These are phyloP conservation scores for Cadophora gregata DNA, from an alignment of 2,329 filamentous ascomycete species.

Conservation along the genomic window DNA sequence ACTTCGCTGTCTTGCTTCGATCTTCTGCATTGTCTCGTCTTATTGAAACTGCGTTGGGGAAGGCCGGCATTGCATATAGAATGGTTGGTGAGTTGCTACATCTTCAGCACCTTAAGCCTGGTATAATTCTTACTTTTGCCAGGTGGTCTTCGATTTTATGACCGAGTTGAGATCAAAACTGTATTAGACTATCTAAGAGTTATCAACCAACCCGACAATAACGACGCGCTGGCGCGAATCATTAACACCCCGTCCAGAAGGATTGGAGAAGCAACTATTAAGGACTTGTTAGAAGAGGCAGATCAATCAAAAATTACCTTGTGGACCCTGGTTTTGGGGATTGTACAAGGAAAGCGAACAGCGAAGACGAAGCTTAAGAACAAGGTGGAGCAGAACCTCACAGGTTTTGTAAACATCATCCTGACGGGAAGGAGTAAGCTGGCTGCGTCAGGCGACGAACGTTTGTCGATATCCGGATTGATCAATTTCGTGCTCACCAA, in stretches of 20 bases:
- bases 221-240: conserved; percentile 82
- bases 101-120: not conserved
- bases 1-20: conserved; percentile 87
- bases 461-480: conserved; percentile 42
- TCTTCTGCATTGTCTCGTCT: conserved; percentile 82
- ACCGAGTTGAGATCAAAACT: conserved; percentile 86
- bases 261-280: conserved; percentile 80
- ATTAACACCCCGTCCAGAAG: conserved; percentile 84
- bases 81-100: conserved; percentile 72
- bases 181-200: conserved; percentile 88
- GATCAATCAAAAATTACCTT: conserved; percentile 71
- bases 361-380: conserved; percentile 60
- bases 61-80: conserved; percentile 81
- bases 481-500: conserved; percentile 65
- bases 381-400: conserved; percentile 61
- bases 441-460: conserved; percentile 35
- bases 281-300: conserved; percentile 76
- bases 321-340: conserved; percentile 74
- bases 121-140: conserved; percentile 17
- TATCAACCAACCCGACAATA: conserved; percentile 83
- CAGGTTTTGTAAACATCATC: conserved; percentile 64
- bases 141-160: conserved; percentile 86
- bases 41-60: conserved; percentile 84
- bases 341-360: conserved; percentile 57
- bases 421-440: conserved; percentile 62